These are phyloP conservation scores for Mycosphaerella arachidis DNA, from an alignment of 2,329 filamentous ascomycete species.

Conservation along the genomic window DNA sequence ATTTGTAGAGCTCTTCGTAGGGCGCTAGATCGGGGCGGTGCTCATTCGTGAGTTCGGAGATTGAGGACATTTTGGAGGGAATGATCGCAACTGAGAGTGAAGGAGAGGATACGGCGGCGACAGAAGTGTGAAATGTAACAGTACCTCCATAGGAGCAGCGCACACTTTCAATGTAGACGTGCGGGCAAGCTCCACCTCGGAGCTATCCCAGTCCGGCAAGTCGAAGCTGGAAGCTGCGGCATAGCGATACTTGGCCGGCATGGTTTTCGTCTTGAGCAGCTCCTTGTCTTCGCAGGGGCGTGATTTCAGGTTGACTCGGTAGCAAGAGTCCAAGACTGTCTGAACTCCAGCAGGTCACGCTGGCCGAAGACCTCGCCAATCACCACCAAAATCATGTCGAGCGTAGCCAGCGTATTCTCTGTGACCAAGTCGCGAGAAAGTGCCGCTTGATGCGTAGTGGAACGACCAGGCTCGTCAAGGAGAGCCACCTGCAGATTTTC, in stretches of 20 bases:
- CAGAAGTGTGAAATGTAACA: not conserved
- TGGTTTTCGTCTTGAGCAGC: not conserved
- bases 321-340: constrained; percentile 36
- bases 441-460: not conserved
- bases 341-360: constrained; percentile 72
- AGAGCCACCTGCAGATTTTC: not conserved
- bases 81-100: not conserved
- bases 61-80: constrained; percentile 17
- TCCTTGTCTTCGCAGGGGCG: not conserved
- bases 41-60: constrained; percentile 24
- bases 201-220: not conserved
- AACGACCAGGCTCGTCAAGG: not conserved
- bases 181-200: not conserved
- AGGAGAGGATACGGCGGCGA: not conserved
- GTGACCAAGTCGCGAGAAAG: not conserved
- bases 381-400: constrained; percentile 89
- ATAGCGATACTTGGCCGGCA: not conserved
- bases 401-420: constrained; percentile 51
- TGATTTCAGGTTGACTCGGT: not conserved
- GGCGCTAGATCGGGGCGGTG: constrained; percentile 39
- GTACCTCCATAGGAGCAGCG: constrained; percentile 4
- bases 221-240: not conserved
- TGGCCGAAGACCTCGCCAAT: constrained; percentile 88
- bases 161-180: not conserved
- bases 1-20: constrained; percentile 55